These are phyloP conservation scores for Geotrichum cucujoidarum DNA, from an alignment of 1,139 yeast genomes.

Conservation along the genomic window DNA sequence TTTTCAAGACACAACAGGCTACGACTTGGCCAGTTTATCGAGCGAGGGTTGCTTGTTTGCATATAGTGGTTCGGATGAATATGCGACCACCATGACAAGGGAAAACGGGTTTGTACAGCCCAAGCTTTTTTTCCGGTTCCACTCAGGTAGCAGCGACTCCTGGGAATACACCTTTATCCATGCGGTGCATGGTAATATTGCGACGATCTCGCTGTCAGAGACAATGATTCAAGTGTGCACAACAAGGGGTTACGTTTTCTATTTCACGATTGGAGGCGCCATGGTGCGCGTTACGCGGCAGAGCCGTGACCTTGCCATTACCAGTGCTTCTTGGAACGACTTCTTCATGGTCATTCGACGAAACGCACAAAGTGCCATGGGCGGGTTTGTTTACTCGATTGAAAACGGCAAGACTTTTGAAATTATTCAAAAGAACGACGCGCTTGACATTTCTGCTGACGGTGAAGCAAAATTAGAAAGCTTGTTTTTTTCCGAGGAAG, in stretches of 20 bases:
- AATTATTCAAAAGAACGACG: constrained; percentile 39
- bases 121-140: constrained; percentile 33
- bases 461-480: constrained; percentile 39
- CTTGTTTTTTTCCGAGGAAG: constrained; percentile 75
- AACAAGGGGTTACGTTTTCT: constrained; percentile 52
- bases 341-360: constrained; percentile 43
- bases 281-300: constrained; percentile 48
- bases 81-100: constrained; percentile 12
- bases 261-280: constrained; percentile 52
- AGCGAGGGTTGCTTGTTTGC: constrained; percentile 64
- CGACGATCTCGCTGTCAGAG: constrained; percentile 50
- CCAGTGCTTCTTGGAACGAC: constrained; percentile 48
- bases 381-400: constrained; percentile 36
- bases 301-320: constrained; percentile 48
- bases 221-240: constrained; percentile 50
- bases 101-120: constrained; percentile 12
- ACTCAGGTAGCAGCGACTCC: constrained; percentile 31
- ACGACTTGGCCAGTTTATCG: constrained; percentile 72
- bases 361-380: constrained; percentile 16
- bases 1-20: constrained; percentile 68
- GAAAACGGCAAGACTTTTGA: constrained; percentile 38
- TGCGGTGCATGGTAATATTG: constrained; percentile 34
- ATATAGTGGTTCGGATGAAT: constrained; percentile 9
- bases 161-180: constrained; percentile 42
- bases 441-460: constrained; percentile 33